These are phyloP conservation scores for Candida odintsovae DNA, from an alignment of 805 yeast genomes.

Conservation along the genomic window DNA sequence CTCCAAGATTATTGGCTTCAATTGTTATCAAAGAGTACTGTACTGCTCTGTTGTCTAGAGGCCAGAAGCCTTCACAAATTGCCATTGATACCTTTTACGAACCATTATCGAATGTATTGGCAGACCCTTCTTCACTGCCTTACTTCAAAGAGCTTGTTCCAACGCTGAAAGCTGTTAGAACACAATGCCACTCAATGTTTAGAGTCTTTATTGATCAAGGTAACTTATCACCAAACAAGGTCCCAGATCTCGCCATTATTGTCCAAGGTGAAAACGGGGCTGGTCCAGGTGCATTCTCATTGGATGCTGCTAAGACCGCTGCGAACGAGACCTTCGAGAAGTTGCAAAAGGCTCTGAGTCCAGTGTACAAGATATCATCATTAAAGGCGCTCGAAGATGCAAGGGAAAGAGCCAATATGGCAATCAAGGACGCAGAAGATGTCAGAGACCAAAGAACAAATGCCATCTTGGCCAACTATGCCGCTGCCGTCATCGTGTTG, in stretches of 20 bases:
- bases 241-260: constrained; percentile 81
- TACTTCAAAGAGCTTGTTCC: constrained; percentile 83
- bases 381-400: constrained; percentile 75
- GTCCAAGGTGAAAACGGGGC: constrained; percentile 94
- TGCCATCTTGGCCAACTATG: constrained; percentile 66
- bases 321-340: constrained; percentile 61
- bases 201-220: constrained; percentile 75
- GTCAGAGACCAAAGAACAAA: constrained; percentile 45
- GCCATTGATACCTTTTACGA: constrained; percentile 25
- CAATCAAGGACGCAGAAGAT: constrained; percentile 63
- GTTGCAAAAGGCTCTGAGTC: constrained; percentile 53
- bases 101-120: constrained; percentile 30
- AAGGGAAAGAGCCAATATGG: constrained; percentile 55
- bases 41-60: constrained; percentile 17
- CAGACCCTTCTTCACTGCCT: constrained; percentile 41
- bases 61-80: constrained; percentile 17
- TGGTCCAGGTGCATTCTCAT: constrained; percentile 86
- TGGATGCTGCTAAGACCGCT: constrained; percentile 70
- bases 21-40: constrained; percentile 70
- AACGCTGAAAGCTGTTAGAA: constrained; percentile 74
- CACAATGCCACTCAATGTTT: constrained; percentile 79
- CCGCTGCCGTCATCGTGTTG: constrained; percentile 64
- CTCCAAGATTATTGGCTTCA: constrained; percentile 71
- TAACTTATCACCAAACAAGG: constrained; percentile 58
- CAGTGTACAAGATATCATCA: constrained; percentile 66